Base-by-base conservation (phyloP, 1,284 basidiomycete genomes). In the Cutaneotrichosporon curvatum region DNA sequence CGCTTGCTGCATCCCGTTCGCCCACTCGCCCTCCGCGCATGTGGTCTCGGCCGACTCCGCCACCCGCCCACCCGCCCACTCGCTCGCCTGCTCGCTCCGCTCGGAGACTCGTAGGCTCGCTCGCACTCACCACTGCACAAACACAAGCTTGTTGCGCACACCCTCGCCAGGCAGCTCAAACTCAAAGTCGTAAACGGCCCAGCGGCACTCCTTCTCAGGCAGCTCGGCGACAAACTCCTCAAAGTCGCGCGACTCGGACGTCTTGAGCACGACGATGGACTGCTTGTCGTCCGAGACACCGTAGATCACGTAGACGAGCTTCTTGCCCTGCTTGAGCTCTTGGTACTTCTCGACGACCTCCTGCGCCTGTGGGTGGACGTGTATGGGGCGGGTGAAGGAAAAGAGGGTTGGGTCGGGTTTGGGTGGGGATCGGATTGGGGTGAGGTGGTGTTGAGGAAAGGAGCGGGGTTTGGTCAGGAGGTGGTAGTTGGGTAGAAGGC, bases 151-250 rank as follows among this genome's bases (percentile, higher is more conserved):
- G 79, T 86, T 94, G 71, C 92, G 80, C 74, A 80, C 84, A 51
- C 86, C 87, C 54, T 76, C 78, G 16, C 77, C 87, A 55, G 81
- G 82, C 70, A 80, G 80, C 75, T 86, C 80, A 66, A 78, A 97
- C 67, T 88, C 83, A 55, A 94, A 85, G 73, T 97, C 92, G 72
- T 91, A 96, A 38, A 97, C 80, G 25, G 85, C 92, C 81, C 85
- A 98, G 72, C 85, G 77, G 68, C 85, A 89, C 62, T 87, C 81
- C 18, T 61, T 58, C 65, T 82, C 79, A 1, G 91, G 90, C 39
- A 98, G 77, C 62, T 85, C 80, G 1, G 46, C 66, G 48, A 91
- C 45, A 70, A 98, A 97, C 1, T 79, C 75, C 3, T 92, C 85
- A 72, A 89, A 97, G 49, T 81, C 67, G 50, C 70, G 56, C 34